A percentile compares a stretch with the other conserved stretches of the same genome.
Evolutionary conservation across 495 filamentous ascomycete species (phyloP).

Genomic region (Pyrenula aspistea): DNA sequence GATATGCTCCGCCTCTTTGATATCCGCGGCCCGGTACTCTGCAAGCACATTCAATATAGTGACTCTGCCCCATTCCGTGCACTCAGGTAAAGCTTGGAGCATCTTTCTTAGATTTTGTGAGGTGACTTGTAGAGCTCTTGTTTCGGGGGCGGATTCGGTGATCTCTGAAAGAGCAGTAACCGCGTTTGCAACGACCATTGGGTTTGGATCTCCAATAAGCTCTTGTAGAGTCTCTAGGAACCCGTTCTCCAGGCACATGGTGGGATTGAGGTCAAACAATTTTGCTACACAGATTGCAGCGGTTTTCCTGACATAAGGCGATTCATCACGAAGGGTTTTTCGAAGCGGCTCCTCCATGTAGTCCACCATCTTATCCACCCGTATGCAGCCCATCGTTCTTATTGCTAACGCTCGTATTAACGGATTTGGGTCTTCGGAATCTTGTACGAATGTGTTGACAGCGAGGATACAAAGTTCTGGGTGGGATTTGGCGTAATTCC

Average conservation of each 20-base stretch:
- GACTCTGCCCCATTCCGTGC: slow-evolving; percentile 97
- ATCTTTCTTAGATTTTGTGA: slow-evolving; percentile 79
- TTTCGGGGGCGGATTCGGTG: slow-evolving; percentile 79
- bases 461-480: slow-evolving; percentile 98
- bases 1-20: slow-evolving; percentile 96
- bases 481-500: slow-evolving; percentile 99
- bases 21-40: slow-evolving; percentile 72
- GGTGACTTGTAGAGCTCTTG: slow-evolving; percentile 70
- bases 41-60: slow-evolving; percentile 86
- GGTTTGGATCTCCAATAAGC: slow-evolving; percentile 93
- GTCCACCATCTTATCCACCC: slow-evolving; percentile 99
- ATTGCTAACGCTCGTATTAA: slow-evolving; percentile 90
- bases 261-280: slow-evolving; percentile 87
- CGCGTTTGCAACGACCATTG: slow-evolving; percentile 97
- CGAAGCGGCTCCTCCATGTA: slow-evolving; percentile 98
- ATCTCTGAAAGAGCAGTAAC: slow-evolving; percentile 93
- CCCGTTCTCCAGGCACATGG: slow-evolving; percentile 89
- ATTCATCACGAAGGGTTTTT: slow-evolving; percentile 94
- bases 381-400: slow-evolving; percentile 97
- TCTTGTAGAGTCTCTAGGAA: slow-evolving; percentile 95
- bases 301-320: slow-evolving; percentile 95
- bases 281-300: slow-evolving; percentile 97
- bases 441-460: slow-evolving; percentile 98
- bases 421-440: slow-evolving; percentile 97
- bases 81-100: slow-evolving; percentile 94